Conservation (phyloP, 1,139 yeast species). For the Casaregolazyma suthepensis region DNA sequence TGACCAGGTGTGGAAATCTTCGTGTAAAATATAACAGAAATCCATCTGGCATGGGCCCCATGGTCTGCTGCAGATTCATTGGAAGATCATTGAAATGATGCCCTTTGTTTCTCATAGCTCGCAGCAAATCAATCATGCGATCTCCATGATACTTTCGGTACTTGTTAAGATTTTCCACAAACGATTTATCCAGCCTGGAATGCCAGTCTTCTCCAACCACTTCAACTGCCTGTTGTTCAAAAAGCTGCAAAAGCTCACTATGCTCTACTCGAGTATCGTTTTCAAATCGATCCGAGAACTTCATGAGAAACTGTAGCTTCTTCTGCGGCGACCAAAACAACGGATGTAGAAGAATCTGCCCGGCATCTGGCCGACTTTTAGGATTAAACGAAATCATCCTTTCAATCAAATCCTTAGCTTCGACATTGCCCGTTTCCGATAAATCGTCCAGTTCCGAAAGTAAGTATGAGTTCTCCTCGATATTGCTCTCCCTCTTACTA, state of each 20-base stretch:
- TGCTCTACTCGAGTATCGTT: conserved; percentile 85
- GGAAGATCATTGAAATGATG: conserved; percentile 94
- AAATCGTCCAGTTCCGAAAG: conserved; percentile 42
- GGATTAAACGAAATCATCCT: conserved; percentile 72
- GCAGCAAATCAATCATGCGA: conserved; percentile 71
- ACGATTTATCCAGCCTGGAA: conserved; percentile 56
- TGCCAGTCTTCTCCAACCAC: conserved; percentile 77
- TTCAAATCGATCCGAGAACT: conserved; percentile 88
- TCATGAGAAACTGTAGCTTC: conserved; percentile 73
- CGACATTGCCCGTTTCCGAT: conserved; percentile 45
- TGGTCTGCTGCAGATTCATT: conserved; percentile 43
- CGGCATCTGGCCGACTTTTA: conserved; percentile 64
- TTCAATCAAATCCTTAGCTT: conserved; percentile 65
- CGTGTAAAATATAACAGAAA: conserved; percentile 68
- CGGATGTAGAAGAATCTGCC: conserved; percentile 70
- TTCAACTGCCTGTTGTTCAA: conserved; percentile 51
- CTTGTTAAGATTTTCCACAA: conserved; percentile 79
- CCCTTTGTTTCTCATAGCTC: conserved; percentile 87
- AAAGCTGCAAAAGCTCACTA: conserved; percentile 50
- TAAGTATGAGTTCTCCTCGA: conserved; percentile 63
- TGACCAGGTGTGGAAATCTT: conserved; percentile 70
- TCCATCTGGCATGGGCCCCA: conserved; percentile 81
- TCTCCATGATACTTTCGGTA: conserved; percentile 81
- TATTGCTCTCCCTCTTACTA: conserved; percentile 81
- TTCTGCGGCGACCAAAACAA: conserved; percentile 75